Evolutionary conservation across 768 basidiomycete species (phyloP), one percentile per base, ranked within the genome.

Genomic region (Suillus brevipes): DNA sequence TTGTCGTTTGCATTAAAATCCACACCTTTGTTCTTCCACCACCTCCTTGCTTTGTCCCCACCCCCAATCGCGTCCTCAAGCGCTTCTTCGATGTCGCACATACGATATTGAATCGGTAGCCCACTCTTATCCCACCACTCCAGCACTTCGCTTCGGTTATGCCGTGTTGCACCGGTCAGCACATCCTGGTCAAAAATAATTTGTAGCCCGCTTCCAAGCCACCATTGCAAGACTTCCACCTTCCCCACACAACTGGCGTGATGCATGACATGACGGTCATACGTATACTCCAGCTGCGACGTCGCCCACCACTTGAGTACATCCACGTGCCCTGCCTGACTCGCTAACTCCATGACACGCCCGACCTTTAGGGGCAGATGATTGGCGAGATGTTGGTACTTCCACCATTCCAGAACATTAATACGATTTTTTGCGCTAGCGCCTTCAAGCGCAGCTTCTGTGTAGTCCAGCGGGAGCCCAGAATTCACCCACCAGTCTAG

Each of bases 11-110:
- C 88, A 62, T 88, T 87, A 73, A 94, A 92, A 73, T 95, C 89
- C 14, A 94, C 86, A 4, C 93, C 93, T 72, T 91, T 91, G 66
- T 77, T 75, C 73, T 82, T 85, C 93, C 93, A 95, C 93, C 93
- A 95, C 62, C 79, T 80, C 71, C 91, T 83, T 13, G 89, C 91
- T 56, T 81, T 84, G 66, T 88, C 85, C 14, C 92, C 91, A n/a
- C 89, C 89, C 9, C 89, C 89, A 60, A 92, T 90, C 0, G 91
- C 89, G 68, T 95, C 94, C 73, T 95, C 94, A 69, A 95, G 75
- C 4, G 94, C 94, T 79, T 95, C 94, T 72, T 96, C 94, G 59
- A 96, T 88, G 74, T 96, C 94, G 72, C 94, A 95, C 84, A 94
- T 88, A 61, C 94, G 85, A 76, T 94, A 96, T 70, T 91, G 90